A percentile compares a stretch with the other conserved stretches of the same genome.
phyloP scores from a whole-genome alignment of 768 basidiomycete genomes.

The Sutorius australiensis region DNA sequence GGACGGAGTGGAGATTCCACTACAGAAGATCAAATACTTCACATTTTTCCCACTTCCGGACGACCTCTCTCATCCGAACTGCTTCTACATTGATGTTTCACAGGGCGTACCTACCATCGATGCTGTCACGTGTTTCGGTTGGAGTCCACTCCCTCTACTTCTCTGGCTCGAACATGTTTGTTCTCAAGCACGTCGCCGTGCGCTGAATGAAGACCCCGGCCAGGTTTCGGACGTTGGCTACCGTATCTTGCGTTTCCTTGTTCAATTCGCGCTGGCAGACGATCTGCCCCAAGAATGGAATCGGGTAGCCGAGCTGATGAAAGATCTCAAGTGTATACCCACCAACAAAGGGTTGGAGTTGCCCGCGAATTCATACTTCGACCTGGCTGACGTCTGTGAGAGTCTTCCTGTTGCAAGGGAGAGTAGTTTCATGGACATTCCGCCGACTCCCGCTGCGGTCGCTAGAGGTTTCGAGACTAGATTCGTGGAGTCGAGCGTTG shows the following conservation, averaged over 20 bases:
- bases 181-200: conserved; percentile 27
- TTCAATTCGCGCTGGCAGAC: conserved; percentile 77
- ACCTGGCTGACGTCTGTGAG: conserved; percentile 75
- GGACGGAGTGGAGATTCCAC: conserved; percentile 22
- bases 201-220: neutral
- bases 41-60: conserved; percentile 66
- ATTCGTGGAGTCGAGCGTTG: neutral
- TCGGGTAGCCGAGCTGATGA: conserved; percentile 47
- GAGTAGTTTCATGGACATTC: neutral
- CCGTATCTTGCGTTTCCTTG: conserved; percentile 56
- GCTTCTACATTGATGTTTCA: conserved; percentile 65
- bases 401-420: conserved; percentile 15
- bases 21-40: conserved; percentile 57
- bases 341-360: conserved; percentile 67
- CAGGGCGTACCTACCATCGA: conserved; percentile 45
- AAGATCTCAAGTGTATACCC: conserved; percentile 58
- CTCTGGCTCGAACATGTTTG: conserved; percentile 71
- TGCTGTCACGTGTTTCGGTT: conserved; percentile 52
- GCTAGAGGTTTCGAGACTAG: neutral
- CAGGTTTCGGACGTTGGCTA: conserved; percentile 40
- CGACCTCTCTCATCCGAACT: conserved; percentile 69
- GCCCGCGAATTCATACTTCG: conserved; percentile 75
- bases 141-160: conserved; percentile 66
- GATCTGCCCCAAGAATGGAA: conserved; percentile 52
- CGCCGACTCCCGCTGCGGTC: neutral